Conservation (phyloP, 2,329 filamentous ascomycete genomes). For the Graphilbum sp. region DNA sequence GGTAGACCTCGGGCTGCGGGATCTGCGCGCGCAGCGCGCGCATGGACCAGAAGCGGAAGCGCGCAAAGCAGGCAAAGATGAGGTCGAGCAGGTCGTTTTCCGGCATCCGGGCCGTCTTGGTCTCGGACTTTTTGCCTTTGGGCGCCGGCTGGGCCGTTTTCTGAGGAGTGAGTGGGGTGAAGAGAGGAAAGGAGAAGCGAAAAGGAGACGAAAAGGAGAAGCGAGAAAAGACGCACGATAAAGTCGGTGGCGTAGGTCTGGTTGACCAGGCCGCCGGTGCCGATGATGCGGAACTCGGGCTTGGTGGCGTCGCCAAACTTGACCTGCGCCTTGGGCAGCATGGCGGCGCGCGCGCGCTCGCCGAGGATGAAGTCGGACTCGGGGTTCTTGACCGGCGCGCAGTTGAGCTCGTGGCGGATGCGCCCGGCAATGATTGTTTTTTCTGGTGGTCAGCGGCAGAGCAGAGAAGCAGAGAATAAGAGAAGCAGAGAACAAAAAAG, state of each 20-base stretch:
- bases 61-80: conserved; percentile 68
- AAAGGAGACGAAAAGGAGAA: not conserved
- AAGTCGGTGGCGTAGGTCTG: conserved; percentile 31
- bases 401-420: conserved; percentile 61
- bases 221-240: conserved; percentile 31
- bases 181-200: not conserved
- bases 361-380: conserved; percentile 49
- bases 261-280: conserved; percentile 35
- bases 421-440: conserved; percentile 61
- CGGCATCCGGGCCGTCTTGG: conserved; percentile 81
- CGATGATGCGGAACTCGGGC: conserved; percentile 33
- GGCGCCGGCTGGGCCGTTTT: conserved; percentile 30
- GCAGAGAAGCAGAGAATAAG: no score
- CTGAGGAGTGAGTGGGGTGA: conserved; percentile 17
- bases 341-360: conserved; percentile 38
- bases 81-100: conserved; percentile 76
- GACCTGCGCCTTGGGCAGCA: conserved; percentile 42
- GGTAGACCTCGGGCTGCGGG: conserved; percentile 81
- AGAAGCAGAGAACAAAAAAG: no score
- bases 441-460: conserved; percentile 36
- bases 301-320: conserved; percentile 33
- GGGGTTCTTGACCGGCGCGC: conserved; percentile 54
- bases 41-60: conserved; percentile 90
- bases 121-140: conserved; percentile 49
- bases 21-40: conserved; percentile 63